These are phyloP conservation scores for Salix udensis DNA, from an alignment of 345 rosid genomes.

Conservation along the genomic window DNA sequence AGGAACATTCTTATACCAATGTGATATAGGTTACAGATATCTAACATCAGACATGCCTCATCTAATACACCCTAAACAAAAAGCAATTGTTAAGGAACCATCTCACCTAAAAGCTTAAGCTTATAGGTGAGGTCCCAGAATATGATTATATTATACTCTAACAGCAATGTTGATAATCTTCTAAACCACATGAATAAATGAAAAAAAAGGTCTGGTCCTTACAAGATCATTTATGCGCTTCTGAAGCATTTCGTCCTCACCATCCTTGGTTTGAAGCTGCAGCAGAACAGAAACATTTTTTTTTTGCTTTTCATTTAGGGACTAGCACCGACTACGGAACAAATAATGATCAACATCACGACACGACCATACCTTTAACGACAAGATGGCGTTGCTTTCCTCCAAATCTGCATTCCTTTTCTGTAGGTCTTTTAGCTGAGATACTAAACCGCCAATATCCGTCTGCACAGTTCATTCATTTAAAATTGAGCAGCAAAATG, in stretches of 20 bases:
- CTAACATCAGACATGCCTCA: not conserved
- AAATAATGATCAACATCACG: not conserved
- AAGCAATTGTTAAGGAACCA: too few species aligned
- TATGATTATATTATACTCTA: too few species aligned
- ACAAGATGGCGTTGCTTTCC: constrained; percentile 52
- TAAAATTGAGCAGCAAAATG: not conserved
- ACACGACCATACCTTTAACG: constrained; percentile 37
- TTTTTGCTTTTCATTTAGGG: not conserved
- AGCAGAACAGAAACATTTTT: constrained; percentile 2
- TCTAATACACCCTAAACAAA: not conserved
- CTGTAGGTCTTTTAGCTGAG: constrained; percentile 77
- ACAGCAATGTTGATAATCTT: not conserved
- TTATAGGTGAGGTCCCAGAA: too few species aligned
- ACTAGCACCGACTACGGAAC: not conserved
- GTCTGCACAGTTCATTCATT: constrained; percentile 41
- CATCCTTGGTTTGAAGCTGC: constrained; percentile 68
- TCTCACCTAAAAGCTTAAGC: too few species aligned
- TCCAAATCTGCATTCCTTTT: constrained; percentile 67
- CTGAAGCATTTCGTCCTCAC: constrained; percentile 49
- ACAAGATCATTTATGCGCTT: constrained; percentile 69
- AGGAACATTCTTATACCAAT: not conserved
- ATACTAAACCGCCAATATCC: constrained; percentile 78
- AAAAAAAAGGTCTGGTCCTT: constrained; percentile 10
- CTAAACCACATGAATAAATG: not conserved
- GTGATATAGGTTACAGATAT: not conserved